phyloP scores from a whole-genome alignment of 805 yeast species.

The Metschnikowia corniflorae region DNA sequence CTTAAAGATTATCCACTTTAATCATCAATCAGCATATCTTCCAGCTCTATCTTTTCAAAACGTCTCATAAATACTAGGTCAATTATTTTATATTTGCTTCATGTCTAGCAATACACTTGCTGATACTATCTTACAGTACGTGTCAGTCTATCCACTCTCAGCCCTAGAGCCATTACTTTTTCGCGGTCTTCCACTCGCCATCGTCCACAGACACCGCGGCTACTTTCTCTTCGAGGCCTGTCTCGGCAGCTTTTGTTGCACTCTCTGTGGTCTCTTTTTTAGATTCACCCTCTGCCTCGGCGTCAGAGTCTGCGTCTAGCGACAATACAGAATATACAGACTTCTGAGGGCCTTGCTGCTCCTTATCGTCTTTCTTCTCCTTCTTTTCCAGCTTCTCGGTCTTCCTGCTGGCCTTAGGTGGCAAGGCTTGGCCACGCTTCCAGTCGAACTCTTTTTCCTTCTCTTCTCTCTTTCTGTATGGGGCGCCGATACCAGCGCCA shows the following conservation, averaged over 20 bases:
- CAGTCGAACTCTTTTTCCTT: constrained; percentile 33
- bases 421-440: constrained; percentile 37
- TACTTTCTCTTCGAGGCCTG: constrained; percentile 17
- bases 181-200: constrained; percentile 11
- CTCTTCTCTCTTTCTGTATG: constrained; percentile 24
- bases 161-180: constrained; percentile 6
- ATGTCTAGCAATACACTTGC: too few species aligned
- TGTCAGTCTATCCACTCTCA: constrained; percentile 1
- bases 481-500: constrained; percentile 13
- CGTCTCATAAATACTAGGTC: too few species aligned
- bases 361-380: constrained; percentile 11
- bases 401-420: constrained; percentile 8
- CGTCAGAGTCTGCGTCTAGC: constrained; percentile 15
- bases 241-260: constrained; percentile 4
- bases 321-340: constrained; percentile 20
- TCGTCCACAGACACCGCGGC: constrained; percentile 13
- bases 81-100: too few species aligned
- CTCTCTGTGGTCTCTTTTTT: constrained; percentile 7
- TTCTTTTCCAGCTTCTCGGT: constrained; percentile 9
- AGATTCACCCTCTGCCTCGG: constrained; percentile 3
- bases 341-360: constrained; percentile 17
- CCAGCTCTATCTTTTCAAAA: too few species aligned
- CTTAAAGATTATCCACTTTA: too few species aligned
- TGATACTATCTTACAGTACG: constrained; percentile 7
- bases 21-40: too few species aligned